phyloP scores from a whole-genome alignment of 2,329 filamentous ascomycete species.

The Aspergillus flavus region DNA sequence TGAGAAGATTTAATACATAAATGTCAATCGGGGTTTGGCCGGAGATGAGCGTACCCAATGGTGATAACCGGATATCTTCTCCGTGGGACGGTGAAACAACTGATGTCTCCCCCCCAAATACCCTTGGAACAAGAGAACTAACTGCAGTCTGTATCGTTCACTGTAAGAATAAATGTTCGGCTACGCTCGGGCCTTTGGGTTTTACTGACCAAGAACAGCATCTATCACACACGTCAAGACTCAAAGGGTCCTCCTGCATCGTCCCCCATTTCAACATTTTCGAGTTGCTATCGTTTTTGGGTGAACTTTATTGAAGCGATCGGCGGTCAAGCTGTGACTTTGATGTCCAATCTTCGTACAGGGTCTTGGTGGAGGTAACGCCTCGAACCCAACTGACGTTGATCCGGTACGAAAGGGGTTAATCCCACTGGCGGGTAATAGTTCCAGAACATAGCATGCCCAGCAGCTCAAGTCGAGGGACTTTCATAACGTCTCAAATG shows the following conservation, averaged over 20 bases:
- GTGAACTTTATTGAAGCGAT: constrained; percentile 13
- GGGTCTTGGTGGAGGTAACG: neutral
- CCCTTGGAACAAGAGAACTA: neutral
- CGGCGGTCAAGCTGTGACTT: constrained; percentile 9
- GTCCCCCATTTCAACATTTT: neutral
- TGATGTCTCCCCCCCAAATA: neutral
- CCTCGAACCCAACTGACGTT: constrained; percentile 9
- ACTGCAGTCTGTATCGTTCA: neutral
- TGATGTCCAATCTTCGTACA: neutral
- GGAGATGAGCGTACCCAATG: neutral
- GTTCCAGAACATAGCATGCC: constrained; percentile 3
- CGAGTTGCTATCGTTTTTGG: neutral
- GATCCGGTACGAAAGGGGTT: constrained; percentile 11
- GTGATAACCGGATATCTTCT: neutral
- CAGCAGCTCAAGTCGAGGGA: neutral
- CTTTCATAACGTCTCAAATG: neutral
- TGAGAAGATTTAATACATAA: neutral
- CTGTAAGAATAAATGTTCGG: neutral
- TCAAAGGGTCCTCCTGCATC: neutral
- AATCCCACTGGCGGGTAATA: constrained; percentile 20
- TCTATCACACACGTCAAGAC: neutral
- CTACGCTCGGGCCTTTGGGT: neutral
- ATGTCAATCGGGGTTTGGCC: neutral
- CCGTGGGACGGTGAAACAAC: neutral
- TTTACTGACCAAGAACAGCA: neutral